A percentile compares a stretch with the other conserved stretches of the same genome.
Evolutionary conservation across 2,329 filamentous ascomycete genomes (phyloP).

Genomic region (Epichloe scottii): DNA sequence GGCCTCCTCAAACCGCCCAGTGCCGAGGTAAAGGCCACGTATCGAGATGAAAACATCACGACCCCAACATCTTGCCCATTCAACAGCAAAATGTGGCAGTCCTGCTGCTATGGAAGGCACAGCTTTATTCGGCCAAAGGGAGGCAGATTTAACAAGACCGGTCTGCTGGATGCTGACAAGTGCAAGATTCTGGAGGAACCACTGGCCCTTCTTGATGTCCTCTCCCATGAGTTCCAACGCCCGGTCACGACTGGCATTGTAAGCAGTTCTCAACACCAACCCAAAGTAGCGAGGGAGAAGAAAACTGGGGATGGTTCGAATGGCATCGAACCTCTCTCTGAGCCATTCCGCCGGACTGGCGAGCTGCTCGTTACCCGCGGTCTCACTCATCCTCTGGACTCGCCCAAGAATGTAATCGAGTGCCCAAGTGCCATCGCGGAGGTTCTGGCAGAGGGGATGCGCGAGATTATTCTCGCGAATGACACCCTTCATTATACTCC

Average conservation of each 20-base stretch:
- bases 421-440: constrained; percentile 84
- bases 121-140: constrained; percentile 71
- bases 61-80: constrained; percentile 96
- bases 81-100: constrained; percentile 82
- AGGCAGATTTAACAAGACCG: constrained; percentile 79
- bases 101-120: constrained; percentile 86
- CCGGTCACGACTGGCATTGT: constrained; percentile 69
- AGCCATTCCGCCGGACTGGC: constrained; percentile 63
- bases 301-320: constrained; percentile 76
- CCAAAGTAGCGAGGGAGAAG: constrained; percentile 88
- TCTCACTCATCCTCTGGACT: constrained; percentile 58
- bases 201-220: constrained; percentile 68
- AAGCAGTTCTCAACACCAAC: constrained; percentile 75
- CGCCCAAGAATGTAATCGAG: constrained; percentile 76
- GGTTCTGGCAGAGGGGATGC: constrained; percentile 85
- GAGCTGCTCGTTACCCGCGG: constrained; percentile 49
- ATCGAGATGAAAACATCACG: constrained; percentile 95
- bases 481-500: constrained; percentile 77
- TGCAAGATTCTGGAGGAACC: constrained; percentile 76
- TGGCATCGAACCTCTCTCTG: constrained; percentile 70
- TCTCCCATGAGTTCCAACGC: constrained; percentile 67
- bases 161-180: constrained; percentile 90
- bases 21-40: constrained; percentile 81
- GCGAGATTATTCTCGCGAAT: constrained; percentile 83
- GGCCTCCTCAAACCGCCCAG: constrained; percentile 76